Base-by-base conservation (phyloP, 306 rosid species). In the Quercus agrifolia region DNA sequence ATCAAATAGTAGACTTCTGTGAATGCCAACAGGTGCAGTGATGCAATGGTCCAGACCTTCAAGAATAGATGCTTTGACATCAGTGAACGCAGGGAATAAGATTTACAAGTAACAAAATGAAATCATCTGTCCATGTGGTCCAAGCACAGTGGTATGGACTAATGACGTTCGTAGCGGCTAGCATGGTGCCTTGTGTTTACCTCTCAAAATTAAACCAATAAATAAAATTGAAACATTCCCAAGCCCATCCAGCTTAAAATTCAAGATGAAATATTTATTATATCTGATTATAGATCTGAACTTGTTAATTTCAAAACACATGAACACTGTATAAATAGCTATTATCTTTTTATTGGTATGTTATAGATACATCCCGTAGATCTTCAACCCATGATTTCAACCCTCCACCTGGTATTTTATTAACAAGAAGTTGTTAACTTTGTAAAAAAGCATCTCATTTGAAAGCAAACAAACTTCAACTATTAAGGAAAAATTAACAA, bases 31-130 rank as follows among this genome's bases (percentile, higher is more conserved):
- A 68, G 97, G 89, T 64, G 86, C 87, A 17, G 88, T 86, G 87
- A 55, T 64, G 80, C 82, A 74, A 79, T 90, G 87, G 61, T 84
- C 90, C 85, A 80, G 85, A 55, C 86, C 99, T 95, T 80, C 77
- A 83, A 27, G 73, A 81, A 85, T 71, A 85, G 20, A 61, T 38
- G 71, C n/a, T 71, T 63, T 77, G 23, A 70, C 35, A 83, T 89
- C 80, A 90, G 84, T 70, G 57, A 52, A 56, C 56, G 59, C 49
- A 63, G 18, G n/a, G 55, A 64, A 70, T 70, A 71, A 80, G 66
- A 75, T 79, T 57, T 51, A 69, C 31, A 71, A 81, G 70, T 77
- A 67, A 77, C 56, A 80, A 82, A 64, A 58, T 71, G 18, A 46
- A 6, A 68, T 52, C 71, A 62, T 56, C 20, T 20, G 19, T 51